These are phyloP conservation scores for Verticillium nonalfalfae DNA, from an alignment of 2,329 filamentous ascomycete species.

Conservation along the genomic window DNA sequence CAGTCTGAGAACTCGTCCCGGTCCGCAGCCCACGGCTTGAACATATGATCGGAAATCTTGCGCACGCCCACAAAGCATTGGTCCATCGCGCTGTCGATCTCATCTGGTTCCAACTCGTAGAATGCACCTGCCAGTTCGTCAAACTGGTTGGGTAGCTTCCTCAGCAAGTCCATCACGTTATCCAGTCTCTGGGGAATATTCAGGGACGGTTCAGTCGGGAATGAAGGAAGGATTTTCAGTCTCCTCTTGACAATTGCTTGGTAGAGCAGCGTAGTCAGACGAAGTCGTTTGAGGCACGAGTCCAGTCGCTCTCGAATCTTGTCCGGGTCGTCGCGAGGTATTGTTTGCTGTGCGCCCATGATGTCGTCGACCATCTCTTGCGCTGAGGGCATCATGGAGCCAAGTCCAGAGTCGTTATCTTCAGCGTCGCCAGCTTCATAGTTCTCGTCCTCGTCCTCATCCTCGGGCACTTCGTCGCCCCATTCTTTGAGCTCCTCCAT, in stretches of 20 bases:
- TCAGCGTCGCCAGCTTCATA: conserved; percentile 38
- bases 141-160: conserved; percentile 57
- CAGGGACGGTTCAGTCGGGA: conserved; percentile 22
- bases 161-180: conserved; percentile 47
- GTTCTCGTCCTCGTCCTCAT: conserved; percentile 48
- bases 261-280: conserved; percentile 63
- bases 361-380: conserved; percentile 62
- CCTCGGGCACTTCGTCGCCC: conserved; percentile 65
- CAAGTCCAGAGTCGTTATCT: conserved; percentile 30
- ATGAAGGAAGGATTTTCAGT: conserved; percentile 49
- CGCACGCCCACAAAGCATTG: conserved; percentile 56
- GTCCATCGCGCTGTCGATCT: conserved; percentile 53
- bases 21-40: conserved; percentile 54
- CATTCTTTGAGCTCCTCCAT: conserved; percentile 84
- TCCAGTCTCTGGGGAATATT: conserved; percentile 42
- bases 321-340: conserved; percentile 59
- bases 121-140: conserved; percentile 67
- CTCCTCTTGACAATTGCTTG: conserved; percentile 64
- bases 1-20: conserved; percentile 75
- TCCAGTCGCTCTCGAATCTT: conserved; percentile 61
- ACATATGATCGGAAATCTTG: conserved; percentile 47
- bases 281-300: conserved; percentile 55
- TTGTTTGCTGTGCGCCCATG: conserved; percentile 54
- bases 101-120: conserved; percentile 58
- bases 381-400: conserved; percentile 23